Conservation (phyloP, 805 yeast genomes). For the Yarrowia porcina region DNA sequence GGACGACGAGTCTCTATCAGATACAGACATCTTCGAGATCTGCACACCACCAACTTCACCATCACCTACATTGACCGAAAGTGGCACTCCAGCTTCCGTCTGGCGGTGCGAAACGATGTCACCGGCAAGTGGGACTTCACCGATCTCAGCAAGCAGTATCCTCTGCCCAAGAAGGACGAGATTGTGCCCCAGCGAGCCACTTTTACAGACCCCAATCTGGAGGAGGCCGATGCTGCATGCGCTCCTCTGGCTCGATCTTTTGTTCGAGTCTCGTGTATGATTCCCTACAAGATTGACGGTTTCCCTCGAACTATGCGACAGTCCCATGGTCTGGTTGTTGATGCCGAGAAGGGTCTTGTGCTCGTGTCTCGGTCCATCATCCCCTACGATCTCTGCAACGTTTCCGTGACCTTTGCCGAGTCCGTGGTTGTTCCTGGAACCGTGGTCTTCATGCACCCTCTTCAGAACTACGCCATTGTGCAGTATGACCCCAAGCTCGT, state of each 20-base stretch:
- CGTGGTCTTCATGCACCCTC: constrained; percentile 82
- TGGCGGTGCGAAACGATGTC: constrained; percentile 57
- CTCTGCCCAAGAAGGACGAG: constrained; percentile 51
- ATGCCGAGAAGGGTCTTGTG: constrained; percentile 74
- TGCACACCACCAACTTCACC: constrained; percentile 68
- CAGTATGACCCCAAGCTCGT: constrained; percentile 77
- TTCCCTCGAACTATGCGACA: constrained; percentile 57
- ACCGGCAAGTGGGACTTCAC: constrained; percentile 59
- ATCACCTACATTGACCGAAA: constrained; percentile 76
- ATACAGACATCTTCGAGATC: constrained; percentile 74
- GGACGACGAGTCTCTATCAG: constrained; percentile 63
- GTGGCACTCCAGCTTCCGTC: constrained; percentile 69
- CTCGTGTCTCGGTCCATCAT: constrained; percentile 73
- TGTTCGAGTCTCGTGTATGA: constrained; percentile 61
- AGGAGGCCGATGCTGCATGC: constrained; percentile 48
- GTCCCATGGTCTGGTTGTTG: constrained; percentile 77
- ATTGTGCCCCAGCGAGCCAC: constrained; percentile 57
- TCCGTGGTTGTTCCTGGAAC: constrained; percentile 75
- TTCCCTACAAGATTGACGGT: constrained; percentile 75
- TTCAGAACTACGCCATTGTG: constrained; percentile 78
- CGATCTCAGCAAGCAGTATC: constrained; percentile 45
- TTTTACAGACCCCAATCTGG: constrained; percentile 29
- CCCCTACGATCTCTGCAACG: constrained; percentile 79
- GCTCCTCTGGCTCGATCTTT: constrained; percentile 61
- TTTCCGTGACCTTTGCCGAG: constrained; percentile 78